Base-by-base conservation (phyloP, 495 filamentous ascomycete genomes). In the Hypoxylon subgilvum region DNA sequence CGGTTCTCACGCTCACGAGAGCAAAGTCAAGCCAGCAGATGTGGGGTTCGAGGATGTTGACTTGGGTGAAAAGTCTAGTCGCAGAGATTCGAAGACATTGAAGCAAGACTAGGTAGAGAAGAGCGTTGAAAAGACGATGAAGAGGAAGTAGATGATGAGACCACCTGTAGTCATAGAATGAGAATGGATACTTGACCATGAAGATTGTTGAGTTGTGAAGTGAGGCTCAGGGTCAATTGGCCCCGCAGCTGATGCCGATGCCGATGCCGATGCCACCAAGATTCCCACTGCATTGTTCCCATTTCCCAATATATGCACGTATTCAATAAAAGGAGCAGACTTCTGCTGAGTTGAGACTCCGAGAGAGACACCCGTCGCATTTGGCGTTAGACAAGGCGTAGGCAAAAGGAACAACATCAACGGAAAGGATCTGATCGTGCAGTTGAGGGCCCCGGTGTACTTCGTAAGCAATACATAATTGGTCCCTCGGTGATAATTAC, bases 11-110 rank as follows among this genome's bases (percentile, higher is more conserved):
- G 41, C 32, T 35, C 13, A 40, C 6, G 30, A 32, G 47, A 52
- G 52, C 32, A 65, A 61, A 39, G 61, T 56, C 1, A 51, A 21
- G n/a, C 30, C 53, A 30, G 49, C 53, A 4, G 32, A 55, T 3
- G 18, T n/a, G 8, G 52, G 35, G 13, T 61, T 69, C 18, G 52
- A 69, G 28, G 67, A 69, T 27, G 60, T 54, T 10, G 49, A 60
- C 18, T 41, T 59, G 14, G 27, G 43, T 22, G 48, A 41, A 1
- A 63, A 46, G 18, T 49, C 54, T 19, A 27, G 28, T 39, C 47
- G 51, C 16, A 46, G 41, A 32, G 46, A 53, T 42, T 58, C 60
- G 25, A 55, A 53, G 38, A 50, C 39, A 19, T 47, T 38, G 27
- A 52, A 52, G 32, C 49, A 63, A 53, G 50, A 61, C 32, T 63